Conservation (phyloP, 768 basidiomycete genomes). For the Naganishia friedmannii region DNA sequence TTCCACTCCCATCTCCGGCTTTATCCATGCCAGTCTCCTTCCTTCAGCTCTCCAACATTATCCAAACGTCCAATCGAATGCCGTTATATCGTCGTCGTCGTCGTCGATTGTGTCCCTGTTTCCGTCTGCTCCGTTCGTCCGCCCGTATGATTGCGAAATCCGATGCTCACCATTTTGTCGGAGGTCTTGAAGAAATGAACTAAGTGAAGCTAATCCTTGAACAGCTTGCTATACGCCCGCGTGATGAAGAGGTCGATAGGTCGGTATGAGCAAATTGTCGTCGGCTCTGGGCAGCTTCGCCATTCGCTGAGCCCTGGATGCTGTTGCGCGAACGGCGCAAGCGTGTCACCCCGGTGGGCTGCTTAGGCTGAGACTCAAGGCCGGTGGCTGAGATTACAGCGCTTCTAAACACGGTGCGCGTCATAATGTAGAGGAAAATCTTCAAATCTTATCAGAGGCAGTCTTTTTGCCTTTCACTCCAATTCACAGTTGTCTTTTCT, state of each 20-base stretch:
- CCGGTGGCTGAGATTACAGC: too few species aligned
- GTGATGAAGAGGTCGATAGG: not conserved
- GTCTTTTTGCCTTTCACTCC: too few species aligned
- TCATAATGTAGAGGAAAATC: not conserved
- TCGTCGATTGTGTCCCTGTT: not conserved
- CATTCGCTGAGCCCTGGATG: slow-evolving; percentile 4
- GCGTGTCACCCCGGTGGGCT: too few species aligned
- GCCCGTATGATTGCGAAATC: not conserved
- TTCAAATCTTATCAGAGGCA: not conserved
- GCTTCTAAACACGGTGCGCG: not conserved
- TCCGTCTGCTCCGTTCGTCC: slow-evolving; percentile 19
- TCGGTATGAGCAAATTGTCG: not conserved
- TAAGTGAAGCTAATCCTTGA: slow-evolving; percentile 21
- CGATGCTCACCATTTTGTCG: slow-evolving; percentile 34
- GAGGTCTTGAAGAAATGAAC: slow-evolving; percentile 24
- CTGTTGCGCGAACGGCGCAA: too few species aligned
- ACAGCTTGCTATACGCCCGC: slow-evolving; percentile 2
- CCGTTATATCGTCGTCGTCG: slow-evolving; percentile 4
- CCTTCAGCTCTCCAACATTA: not conserved
- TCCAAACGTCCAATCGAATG: not conserved
- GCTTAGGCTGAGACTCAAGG: too few species aligned
- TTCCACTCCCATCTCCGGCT: not conserved
- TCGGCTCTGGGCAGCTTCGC: not conserved
- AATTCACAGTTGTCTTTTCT: too few species aligned
- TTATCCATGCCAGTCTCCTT: not conserved